Evolutionary conservation across 2,329 filamentous ascomycete species (phyloP), one percentile per base, ranked within the genome.

Genomic region (Penicillium sp.): DNA sequence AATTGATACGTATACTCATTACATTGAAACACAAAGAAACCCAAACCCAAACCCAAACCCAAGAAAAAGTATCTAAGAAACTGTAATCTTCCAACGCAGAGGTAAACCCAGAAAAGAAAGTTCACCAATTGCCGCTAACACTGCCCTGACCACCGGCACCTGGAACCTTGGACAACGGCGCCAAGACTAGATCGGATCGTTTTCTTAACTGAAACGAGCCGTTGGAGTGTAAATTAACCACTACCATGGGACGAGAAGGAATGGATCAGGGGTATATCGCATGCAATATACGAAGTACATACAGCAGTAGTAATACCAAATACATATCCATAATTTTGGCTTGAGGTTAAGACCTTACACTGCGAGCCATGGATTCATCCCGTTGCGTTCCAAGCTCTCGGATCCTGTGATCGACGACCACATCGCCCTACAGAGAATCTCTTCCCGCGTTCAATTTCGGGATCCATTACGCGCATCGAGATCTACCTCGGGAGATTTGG

Each of bases 361-460:
- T 19, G 40, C 26, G n/a, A 50, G 42, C 41, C 42, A 52, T 58
- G 47, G 46, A 30, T 47, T 36, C 37, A 30, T 52, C 49, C n/a
- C 62, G 61, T 62, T 64, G 52, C n/a, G 55, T 59, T 30, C 62
- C 62, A 63, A 56, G 30, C 51, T 58, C 48, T 35, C 40, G 56
- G 56, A 55, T 59, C 52, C 40, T 52, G 44, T 28, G 61, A 63
- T 64, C 61, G 62, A 62, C 61, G 35, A 16, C 41, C 22, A 40
- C 40, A 44, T 56, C 43, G 25, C 61, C 59, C 42, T 45, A 57
- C 41, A 44, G 35, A 50, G 61, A 10, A 48, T 31, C 40, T 22
- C 16, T 42, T 44, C 51, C 45, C 35, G 50, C 36, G 37, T 49
- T 47, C 57, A 57, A 46, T 45, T 58, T 56, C 54, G 50, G 25